A percentile compares a stretch with the other conserved stretches of the same genome.
phyloP scores from a whole-genome alignment of 805 yeast species.

The Yarrowia porcina region DNA sequence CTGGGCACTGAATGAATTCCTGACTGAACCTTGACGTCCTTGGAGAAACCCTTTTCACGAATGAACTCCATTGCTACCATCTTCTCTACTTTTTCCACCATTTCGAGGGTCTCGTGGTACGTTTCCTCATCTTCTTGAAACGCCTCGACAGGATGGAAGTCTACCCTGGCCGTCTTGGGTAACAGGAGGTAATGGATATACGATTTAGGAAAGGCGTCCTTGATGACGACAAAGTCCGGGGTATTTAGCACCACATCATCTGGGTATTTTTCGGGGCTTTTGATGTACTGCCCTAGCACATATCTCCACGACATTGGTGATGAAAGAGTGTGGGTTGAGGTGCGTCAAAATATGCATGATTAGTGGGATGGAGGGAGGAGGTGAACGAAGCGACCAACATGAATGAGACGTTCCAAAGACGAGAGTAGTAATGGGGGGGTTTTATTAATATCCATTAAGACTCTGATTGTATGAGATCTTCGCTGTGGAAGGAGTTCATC shows the following conservation, averaged over 20 bases:
- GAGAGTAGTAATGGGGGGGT: no score
- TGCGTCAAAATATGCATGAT: no score
- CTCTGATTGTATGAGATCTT: no score
- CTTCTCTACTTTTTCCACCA: slow-evolving; percentile 42
- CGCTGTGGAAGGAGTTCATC: no score
- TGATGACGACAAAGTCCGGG: slow-evolving; percentile 52
- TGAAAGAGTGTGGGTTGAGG: no score
- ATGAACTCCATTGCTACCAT: slow-evolving; percentile 38
- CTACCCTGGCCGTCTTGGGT: slow-evolving; percentile 45
- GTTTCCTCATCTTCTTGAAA: slow-evolving; percentile 42
- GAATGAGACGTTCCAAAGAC: no score
- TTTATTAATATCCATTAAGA: no score
- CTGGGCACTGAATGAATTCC: slow-evolving; percentile 62
- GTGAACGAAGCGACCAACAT: no score
- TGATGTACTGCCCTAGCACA: slow-evolving; percentile 47
- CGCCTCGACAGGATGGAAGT: slow-evolving; percentile 51
- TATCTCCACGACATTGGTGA: slow-evolving; percentile 38
- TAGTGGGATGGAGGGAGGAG: no score
- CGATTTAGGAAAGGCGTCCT: slow-evolving; percentile 64
- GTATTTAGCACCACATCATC: slow-evolving; percentile 48
- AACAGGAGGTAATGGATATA: slow-evolving; percentile 57
- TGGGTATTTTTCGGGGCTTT: slow-evolving; percentile 43
- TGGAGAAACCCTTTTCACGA: slow-evolving; percentile 28
- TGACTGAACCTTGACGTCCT: neutral
- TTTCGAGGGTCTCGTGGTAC: slow-evolving; percentile 36